These are phyloP conservation scores for Aeschynomene evenia DNA, from an alignment of 306 rosid species.

Conservation along the genomic window DNA sequence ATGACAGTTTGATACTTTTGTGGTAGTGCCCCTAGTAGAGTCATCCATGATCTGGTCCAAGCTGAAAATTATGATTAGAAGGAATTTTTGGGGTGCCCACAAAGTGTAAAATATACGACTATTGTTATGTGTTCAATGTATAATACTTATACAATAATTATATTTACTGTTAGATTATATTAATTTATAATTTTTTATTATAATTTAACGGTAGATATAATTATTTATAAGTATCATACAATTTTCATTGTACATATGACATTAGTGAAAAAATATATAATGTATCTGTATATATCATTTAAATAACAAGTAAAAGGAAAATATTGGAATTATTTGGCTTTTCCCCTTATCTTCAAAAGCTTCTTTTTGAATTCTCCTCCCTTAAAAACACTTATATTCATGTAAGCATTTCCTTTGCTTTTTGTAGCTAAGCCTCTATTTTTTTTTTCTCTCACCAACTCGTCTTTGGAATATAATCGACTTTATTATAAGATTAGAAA, in stretches of 20 bases:
- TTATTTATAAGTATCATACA: no score
- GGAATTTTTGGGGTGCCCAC: slow-evolving; percentile 53
- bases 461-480: slow-evolving; percentile 42
- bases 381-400: slow-evolving; percentile 22
- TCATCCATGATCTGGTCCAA: slow-evolving; percentile 43
- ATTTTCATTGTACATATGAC: no score
- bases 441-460: slow-evolving; percentile 33
- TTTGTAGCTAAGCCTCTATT: slow-evolving; percentile 32
- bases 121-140: no score
- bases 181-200: no score
- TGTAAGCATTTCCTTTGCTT: slow-evolving; percentile 36
- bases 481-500: slow-evolving; percentile 34
- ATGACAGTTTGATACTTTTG: slow-evolving; percentile 37
- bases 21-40: slow-evolving; percentile 9
- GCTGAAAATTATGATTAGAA: slow-evolving; percentile 49
- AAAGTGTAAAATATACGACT: no score
- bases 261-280: neutral
- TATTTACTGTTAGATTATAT: no score
- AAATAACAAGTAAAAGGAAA: slow-evolving; percentile 50
- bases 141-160: no score
- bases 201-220: no score
- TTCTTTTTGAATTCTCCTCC: slow-evolving; percentile 29
- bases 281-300: neutral
- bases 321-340: slow-evolving; percentile 49
- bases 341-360: slow-evolving; percentile 44